Evolutionary conservation across 306 rosid genomes (phyloP).

Genomic region (Delonix regia): DNA sequence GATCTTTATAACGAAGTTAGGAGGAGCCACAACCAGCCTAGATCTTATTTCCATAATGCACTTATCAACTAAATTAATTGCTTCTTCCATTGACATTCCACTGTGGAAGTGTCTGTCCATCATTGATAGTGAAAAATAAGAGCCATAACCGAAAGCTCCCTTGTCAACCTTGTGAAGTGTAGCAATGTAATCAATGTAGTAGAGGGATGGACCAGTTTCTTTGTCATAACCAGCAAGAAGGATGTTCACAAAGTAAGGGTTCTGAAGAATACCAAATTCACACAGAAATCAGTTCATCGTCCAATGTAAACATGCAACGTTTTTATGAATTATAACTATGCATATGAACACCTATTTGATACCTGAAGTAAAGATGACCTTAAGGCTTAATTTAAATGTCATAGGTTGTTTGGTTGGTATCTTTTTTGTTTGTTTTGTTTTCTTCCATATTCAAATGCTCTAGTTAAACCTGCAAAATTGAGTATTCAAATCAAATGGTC

Average conservation of each 20-base stretch:
- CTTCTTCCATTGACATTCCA: slow-evolving; percentile 65
- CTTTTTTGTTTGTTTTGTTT: not conserved
- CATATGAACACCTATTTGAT: not conserved
- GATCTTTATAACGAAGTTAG: slow-evolving; percentile 70
- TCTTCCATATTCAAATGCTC: not conserved
- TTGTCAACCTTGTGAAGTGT: slow-evolving; percentile 76
- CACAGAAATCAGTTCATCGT: slow-evolving; percentile 16
- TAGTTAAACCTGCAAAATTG: not conserved
- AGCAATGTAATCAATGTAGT: slow-evolving; percentile 69
- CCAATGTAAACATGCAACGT: not conserved
- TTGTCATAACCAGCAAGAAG: slow-evolving; percentile 74
- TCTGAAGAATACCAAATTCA: slow-evolving; percentile 44
- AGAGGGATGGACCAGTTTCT: slow-evolving; percentile 66
- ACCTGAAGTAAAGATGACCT: not conserved
- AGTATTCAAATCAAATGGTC: not conserved
- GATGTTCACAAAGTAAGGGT: slow-evolving; percentile 68
- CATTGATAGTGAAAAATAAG: slow-evolving; percentile 60
- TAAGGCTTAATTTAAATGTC: not conserved
- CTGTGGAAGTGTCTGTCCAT: slow-evolving; percentile 73
- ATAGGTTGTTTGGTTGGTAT: not conserved
- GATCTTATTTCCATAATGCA: slow-evolving; percentile 65
- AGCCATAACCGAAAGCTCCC: slow-evolving; percentile 75
- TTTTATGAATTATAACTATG: slow-evolving; percentile 19
- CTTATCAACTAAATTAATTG: slow-evolving; percentile 59
- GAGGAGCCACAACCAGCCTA: slow-evolving; percentile 70